These are phyloP conservation scores for Blepharisma stoltei DNA, from an alignment of 73 alveolate genomes.

Conservation along the genomic window DNA sequence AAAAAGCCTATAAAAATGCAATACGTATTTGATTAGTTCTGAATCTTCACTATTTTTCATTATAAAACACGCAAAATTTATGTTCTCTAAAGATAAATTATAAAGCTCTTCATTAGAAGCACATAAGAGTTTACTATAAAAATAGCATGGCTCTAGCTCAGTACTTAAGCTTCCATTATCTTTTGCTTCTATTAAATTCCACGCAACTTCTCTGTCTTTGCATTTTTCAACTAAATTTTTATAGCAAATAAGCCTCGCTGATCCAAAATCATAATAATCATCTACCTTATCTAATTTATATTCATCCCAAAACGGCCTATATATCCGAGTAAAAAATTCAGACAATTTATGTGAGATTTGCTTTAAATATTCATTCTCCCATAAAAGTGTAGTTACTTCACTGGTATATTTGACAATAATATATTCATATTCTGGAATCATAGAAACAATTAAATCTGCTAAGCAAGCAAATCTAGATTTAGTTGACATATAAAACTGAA, in stretches of 20 bases:
- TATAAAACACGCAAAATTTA: neutral
- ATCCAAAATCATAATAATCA: neutral
- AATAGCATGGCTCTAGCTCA: neutral
- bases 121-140: neutral
- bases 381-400: neutral
- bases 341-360: neutral
- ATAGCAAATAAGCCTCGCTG: neutral
- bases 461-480: neutral
- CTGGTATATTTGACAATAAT: neutral
- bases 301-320: neutral
- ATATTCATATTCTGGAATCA: constrained; percentile 12
- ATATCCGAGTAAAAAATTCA: neutral
- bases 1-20: neutral
- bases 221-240: neutral
- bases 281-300: neutral
- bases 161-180: neutral
- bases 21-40: neutral
- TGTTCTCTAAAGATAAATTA: neutral
- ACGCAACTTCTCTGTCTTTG: neutral
- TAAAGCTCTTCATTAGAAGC: neutral
- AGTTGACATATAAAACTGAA: neutral
- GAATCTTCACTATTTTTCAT: neutral
- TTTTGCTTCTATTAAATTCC: neutral
- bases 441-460: neutral
- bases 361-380: neutral